Conservation (phyloP, 768 basidiomycete species). For the Tylopilus rubrobrunneus region DNA sequence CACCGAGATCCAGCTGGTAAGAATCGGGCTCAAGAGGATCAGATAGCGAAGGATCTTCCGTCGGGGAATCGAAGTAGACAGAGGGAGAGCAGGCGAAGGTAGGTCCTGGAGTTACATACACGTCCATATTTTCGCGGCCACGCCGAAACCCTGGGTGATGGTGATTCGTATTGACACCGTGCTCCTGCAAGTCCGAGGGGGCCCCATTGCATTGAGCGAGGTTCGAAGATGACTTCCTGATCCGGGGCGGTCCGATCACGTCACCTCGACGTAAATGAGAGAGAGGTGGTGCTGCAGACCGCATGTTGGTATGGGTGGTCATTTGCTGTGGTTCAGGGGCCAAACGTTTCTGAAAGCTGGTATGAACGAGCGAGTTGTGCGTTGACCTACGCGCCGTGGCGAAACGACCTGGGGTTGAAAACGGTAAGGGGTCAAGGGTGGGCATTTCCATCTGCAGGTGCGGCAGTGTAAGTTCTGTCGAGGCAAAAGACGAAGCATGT, state of each 20-base stretch:
- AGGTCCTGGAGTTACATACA: conserved; percentile 51
- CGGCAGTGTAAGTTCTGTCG: neutral
- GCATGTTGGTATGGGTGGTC: conserved; percentile 10
- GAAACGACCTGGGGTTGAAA: conserved; percentile 26
- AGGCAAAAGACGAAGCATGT: neutral
- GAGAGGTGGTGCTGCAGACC: conserved; percentile 5
- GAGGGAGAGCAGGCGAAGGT: conserved; percentile 28
- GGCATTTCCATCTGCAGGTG: neutral
- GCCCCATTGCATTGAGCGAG: conserved; percentile 1
- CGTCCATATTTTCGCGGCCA: conserved; percentile 6
- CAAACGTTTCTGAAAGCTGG: conserved; percentile 2
- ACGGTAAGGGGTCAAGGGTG: conserved; percentile 6
- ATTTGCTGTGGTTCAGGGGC: conserved; percentile 7
- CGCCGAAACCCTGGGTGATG: conserved; percentile 1
- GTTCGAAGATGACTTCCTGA: conserved; percentile 2
- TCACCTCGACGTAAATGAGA: conserved; percentile 18
- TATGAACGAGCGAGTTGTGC: neutral
- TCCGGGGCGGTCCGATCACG: conserved; percentile 4
- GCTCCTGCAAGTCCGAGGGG: conserved; percentile 15
- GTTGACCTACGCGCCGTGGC: conserved; percentile 7
- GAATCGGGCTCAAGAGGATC: conserved; percentile 35
- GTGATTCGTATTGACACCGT: neutral
- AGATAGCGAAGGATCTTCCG: conserved; percentile 43
- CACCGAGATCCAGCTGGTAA: conserved; percentile 37
- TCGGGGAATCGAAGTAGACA: conserved; percentile 50